Evolutionary conservation across 352 stramenopile species (phyloP).

Genomic region (Pythium coloratum): DNA sequence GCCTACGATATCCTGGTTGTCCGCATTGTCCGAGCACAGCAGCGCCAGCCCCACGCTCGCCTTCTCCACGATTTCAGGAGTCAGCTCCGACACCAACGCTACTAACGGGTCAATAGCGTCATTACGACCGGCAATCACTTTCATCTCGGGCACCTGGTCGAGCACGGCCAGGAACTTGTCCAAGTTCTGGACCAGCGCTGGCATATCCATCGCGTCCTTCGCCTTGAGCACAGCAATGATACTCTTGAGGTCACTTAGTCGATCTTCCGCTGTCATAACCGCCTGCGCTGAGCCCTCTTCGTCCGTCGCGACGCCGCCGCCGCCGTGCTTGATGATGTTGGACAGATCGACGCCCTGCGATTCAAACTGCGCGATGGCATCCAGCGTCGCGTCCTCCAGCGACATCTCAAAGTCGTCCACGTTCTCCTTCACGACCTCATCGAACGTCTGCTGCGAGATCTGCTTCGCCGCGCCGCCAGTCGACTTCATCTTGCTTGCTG

Average conservation of each 20-base stretch:
- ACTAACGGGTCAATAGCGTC: conserved; percentile 52
- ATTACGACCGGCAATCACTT: conserved; percentile 61
- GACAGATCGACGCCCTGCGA: conserved; percentile 86
- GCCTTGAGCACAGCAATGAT: conserved; percentile 33
- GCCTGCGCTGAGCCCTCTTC: neutral
- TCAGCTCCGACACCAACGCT: conserved; percentile 29
- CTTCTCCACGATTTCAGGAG: conserved; percentile 7
- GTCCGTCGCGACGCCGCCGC: neutral
- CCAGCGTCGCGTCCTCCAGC: conserved; percentile 67
- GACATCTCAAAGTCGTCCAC: conserved; percentile 90
- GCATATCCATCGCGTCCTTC: neutral
- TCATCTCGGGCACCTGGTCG: conserved; percentile 49
- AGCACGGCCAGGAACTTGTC: conserved; percentile 29
- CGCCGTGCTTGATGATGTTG: conserved; percentile 70
- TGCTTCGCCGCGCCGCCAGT: conserved; percentile 30
- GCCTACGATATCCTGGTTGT: conserved; percentile 71
- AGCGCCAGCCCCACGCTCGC: conserved; percentile 29
- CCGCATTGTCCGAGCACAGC: conserved; percentile 45
- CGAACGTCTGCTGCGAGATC: conserved; percentile 90
- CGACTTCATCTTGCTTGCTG: conserved; percentile 16
- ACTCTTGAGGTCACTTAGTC: conserved; percentile 34
- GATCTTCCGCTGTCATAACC: conserved; percentile 21
- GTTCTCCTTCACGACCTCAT: conserved; percentile 89
- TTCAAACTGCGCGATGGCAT: conserved; percentile 85
- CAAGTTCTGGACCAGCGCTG: conserved; percentile 1